A percentile compares a stretch with the other conserved stretches of the same genome.
Evolutionary conservation across 2,329 filamentous ascomycete species (phyloP).

Genomic region (Fusarium torreyae): DNA sequence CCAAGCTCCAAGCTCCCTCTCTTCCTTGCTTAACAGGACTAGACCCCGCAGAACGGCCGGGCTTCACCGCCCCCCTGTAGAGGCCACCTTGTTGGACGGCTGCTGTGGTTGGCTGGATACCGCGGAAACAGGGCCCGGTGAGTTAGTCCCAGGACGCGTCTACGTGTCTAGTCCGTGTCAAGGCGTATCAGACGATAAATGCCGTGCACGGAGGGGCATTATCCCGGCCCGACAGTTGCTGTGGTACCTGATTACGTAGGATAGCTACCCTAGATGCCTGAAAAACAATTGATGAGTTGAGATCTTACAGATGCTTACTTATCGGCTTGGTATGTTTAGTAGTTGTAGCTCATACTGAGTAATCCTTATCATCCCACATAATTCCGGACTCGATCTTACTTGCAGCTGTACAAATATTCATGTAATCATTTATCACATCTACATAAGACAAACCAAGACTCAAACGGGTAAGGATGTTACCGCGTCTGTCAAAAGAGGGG

Average conservation of each 20-base stretch:
- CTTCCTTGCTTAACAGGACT: conserved; percentile 22
- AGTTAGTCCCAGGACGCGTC: conserved; percentile 15
- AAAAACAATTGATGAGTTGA: conserved; percentile 6
- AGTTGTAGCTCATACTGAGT: conserved; percentile 9
- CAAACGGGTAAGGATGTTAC: background rate
- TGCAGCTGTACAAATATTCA: background rate
- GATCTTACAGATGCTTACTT: conserved; percentile 25
- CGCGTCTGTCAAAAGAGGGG: conserved; percentile 10
- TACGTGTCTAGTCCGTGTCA: conserved; percentile 17
- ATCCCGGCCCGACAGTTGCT: conserved; percentile 26
- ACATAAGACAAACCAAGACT: background rate
- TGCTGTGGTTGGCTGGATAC: conserved; percentile 16
- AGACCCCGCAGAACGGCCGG: conserved; percentile 41
- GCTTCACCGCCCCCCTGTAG: conserved; percentile 33
- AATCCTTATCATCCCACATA: conserved; percentile 25
- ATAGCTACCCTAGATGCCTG: conserved; percentile 23
- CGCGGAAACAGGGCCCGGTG: background rate
- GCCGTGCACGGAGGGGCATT: background rate
- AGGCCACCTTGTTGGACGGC: conserved; percentile 3
- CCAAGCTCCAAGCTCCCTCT: conserved; percentile 17
- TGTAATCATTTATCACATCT: conserved; percentile 22
- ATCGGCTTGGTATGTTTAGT: background rate
- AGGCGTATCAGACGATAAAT: conserved; percentile 14
- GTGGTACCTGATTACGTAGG: background rate
- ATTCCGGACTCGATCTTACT: background rate